A percentile compares a stretch with the other conserved stretches of the same genome.
These are phyloP conservation scores for Kwoniella pini DNA, from an alignment of 768 basidiomycete genomes.

Conservation along the genomic window DNA sequence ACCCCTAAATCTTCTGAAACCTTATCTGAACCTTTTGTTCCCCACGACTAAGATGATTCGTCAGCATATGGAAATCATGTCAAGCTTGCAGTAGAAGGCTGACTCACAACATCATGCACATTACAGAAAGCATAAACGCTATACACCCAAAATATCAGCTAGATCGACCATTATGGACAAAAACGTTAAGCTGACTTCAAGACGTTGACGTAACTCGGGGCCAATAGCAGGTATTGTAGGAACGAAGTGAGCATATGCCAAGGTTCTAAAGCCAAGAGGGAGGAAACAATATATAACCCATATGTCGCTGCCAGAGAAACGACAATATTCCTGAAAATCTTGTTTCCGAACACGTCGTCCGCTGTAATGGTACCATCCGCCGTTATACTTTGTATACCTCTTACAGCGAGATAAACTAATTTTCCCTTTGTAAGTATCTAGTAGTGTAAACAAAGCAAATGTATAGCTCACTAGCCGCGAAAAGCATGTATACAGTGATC, in stretches of 20 bases:
- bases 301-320: constrained; percentile 82
- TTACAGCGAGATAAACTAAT: constrained; percentile 75
- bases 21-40: constrained; percentile 92
- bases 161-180: not conserved
- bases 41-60: constrained; percentile 65
- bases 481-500: constrained; percentile 95
- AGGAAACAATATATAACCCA: constrained; percentile 81
- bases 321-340: constrained; percentile 75
- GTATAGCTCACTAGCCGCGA: constrained; percentile 49
- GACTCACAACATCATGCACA: constrained; percentile 53
- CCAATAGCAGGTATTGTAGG: constrained; percentile 67
- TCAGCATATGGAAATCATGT: not conserved
- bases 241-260: constrained; percentile 99
- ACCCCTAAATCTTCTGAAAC: constrained; percentile 80
- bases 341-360: constrained; percentile 70
- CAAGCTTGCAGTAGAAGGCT: not conserved
- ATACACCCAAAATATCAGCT: constrained; percentile 1
- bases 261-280: constrained; percentile 81
- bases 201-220: constrained; percentile 90
- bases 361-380: constrained; percentile 58
- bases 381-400: constrained; percentile 69
- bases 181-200: constrained; percentile 72
- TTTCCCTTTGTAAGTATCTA: too few relatives aligned
- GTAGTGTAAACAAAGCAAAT: not conserved
- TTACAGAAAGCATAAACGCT: constrained; percentile 64